Evolutionary conservation across 805 yeast species (phyloP).

Genomic region (Kazachstania psychrophila): DNA sequence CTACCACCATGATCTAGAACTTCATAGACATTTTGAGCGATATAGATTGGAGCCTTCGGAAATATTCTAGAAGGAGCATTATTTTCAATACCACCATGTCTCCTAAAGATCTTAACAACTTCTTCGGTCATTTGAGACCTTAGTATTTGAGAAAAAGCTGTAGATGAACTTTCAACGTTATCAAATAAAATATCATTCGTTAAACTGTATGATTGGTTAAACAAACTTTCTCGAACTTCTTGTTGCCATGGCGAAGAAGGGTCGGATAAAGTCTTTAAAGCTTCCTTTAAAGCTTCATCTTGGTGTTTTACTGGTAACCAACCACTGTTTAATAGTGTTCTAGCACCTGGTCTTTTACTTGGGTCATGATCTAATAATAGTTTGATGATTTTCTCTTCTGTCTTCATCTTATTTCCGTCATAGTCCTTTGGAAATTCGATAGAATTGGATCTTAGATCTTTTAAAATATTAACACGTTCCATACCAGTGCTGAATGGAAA

Average conservation of each 20-base stretch:
- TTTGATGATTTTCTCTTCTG: constrained; percentile 60
- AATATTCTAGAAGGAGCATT: constrained; percentile 56
- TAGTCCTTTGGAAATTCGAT: constrained; percentile 70
- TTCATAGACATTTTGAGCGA: constrained; percentile 62
- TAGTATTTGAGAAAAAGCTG: constrained; percentile 43
- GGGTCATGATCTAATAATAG: constrained; percentile 75
- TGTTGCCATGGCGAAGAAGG: constrained; percentile 92
- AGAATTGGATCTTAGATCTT: constrained; percentile 46
- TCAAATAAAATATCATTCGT: constrained; percentile 84
- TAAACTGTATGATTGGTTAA: constrained; percentile 73
- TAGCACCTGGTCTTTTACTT: constrained; percentile 67
- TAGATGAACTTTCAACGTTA: constrained; percentile 26
- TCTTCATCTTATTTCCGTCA: constrained; percentile 37
- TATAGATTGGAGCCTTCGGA: constrained; percentile 70
- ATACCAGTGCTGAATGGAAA: constrained; percentile 78
- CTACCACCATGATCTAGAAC: constrained; percentile 80
- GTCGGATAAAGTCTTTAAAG: constrained; percentile 73
- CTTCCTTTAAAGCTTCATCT: constrained; percentile 83
- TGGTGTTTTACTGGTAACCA: constrained; percentile 81
- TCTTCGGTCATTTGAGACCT: constrained; percentile 52
- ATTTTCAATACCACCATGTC: constrained; percentile 83
- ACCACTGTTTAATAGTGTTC: constrained; percentile 67
- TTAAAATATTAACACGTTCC: constrained; percentile 79
- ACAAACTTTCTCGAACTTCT: constrained; percentile 79
- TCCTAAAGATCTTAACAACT: constrained; percentile 53